Base-by-base conservation (phyloP, 176 grass and related monocot species). In the Chloris gayana region DNA sequence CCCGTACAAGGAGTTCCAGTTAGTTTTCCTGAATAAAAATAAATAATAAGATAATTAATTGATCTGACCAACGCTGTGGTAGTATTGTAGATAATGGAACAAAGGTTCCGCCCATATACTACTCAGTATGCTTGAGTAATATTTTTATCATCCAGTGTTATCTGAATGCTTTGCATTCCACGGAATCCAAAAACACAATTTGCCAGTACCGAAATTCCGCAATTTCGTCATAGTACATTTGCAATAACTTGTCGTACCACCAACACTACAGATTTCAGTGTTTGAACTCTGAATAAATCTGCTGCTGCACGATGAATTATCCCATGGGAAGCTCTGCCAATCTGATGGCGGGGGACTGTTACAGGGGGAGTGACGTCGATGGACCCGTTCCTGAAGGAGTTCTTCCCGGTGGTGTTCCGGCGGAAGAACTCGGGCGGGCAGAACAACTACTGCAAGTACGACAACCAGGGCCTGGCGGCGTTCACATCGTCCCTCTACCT, bases 361-460 rank as follows among this genome's bases (percentile, higher is more conserved):
- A 46, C 89, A 98, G 95, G 95, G 3, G 95, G 95, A 14, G 95
- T 98, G 44, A 94, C 88, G 18, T 89, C 92, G 27, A 98, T 98
- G 95, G 90, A 98, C 70, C 95, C 95, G 64, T 98, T 98, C 73
- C 86, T 98, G 22, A 1, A 87, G 87, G 91, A 98, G 78, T 98
- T 98, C 86, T 98, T 98, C 78, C 95, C 95, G 0, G 81, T 53
- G 41, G 95, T 98, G 57, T 91, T 76, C 89, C 81, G 41, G 26
- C 59, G 64, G 70, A 94, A 98, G 88, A 98, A 94, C 66, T 85
- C 75, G 5, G 30, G 33, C n/a, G 25, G 66, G 18, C 50, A 83
- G 31, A 97, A 92, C 83, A 97, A 97, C 87, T 97, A 97, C 58
- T 97, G 94, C 83, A 94, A 90, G 89, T 97, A 97, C 64, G 51